Evolutionary conservation across 2,329 filamentous ascomycete genomes (phyloP).

Genomic region (Colletotrichum filicis): DNA sequence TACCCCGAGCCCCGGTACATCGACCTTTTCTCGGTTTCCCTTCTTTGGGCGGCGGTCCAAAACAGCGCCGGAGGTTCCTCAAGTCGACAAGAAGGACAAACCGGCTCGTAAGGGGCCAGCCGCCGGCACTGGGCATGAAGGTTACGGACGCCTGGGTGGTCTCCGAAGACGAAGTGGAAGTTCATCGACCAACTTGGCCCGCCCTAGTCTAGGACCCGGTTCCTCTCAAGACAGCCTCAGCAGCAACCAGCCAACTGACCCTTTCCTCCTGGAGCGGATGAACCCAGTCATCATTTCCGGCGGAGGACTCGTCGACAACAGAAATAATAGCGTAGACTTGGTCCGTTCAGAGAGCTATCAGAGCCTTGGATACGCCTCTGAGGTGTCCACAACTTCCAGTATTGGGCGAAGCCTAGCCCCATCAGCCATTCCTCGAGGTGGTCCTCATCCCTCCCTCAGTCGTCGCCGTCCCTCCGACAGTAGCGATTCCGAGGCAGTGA

Average conservation of each 20-base stretch:
- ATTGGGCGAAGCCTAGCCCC: conserved; percentile 62
- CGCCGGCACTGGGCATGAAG: conserved; percentile 95
- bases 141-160: conserved; percentile 75
- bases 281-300: conserved; percentile 75
- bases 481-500: conserved; percentile 63
- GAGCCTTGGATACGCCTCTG: conserved; percentile 54
- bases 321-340: conserved; percentile 63
- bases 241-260: conserved; percentile 58
- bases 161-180: conserved; percentile 73
- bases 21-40: conserved; percentile 75
- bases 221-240: conserved; percentile 64
- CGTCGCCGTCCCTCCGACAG: conserved; percentile 63
- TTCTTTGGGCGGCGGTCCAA: conserved; percentile 82
- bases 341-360: conserved; percentile 61
- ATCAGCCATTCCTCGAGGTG: conserved; percentile 60
- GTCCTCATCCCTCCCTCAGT: conserved; percentile 37
- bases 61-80: conserved; percentile 61
- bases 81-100: conserved; percentile 67
- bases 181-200: conserved; percentile 57
- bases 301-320: conserved; percentile 70
- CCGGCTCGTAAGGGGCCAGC: conserved; percentile 78
- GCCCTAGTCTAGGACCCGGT: conserved; percentile 55
- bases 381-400: conserved; percentile 51
- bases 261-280: conserved; percentile 70
- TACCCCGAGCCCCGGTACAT: conserved; percentile 66